Evolutionary conservation across 179 eudicot genomes (phyloP), one percentile per base, ranked within the genome.

Genomic region (Heliamphora pulchella): DNA sequence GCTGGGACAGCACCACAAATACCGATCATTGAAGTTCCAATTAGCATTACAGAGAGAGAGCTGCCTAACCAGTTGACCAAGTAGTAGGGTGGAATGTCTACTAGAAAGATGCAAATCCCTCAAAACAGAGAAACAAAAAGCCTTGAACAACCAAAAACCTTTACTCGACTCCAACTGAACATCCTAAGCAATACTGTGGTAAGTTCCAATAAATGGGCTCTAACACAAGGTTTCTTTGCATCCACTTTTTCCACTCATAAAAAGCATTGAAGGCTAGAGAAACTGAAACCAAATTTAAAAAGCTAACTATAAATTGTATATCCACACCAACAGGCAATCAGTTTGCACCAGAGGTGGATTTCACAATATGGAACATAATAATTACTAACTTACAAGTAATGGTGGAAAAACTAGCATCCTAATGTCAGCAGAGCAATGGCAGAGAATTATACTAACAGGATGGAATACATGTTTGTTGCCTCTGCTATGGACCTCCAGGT

Each of bases 401-500:
- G 57, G 44, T 46, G 20, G 14, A 31, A 54, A 39, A 54, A 54
- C 3, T 31, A 22, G 17, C 13, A 58, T 75, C 3, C 2, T 41
- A 55, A 57, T 2, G 48, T 41, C 22, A 58, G 13, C 20, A 58
- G 51, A 22, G 58, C 8, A 17, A 46, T 58, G 53, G 17, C 53
- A 76, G 31, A 61, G 51, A 79, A 81, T 47, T 64, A 61, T 84
- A 88, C 92, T 89, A 57, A 91, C 92, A 79, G 83, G 83, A 65
- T 84, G 88, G 76, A 79, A 64, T 65, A 82, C 78, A 76, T 82
- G 87, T 81, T 85, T 86, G 81, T 57, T 82, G 81, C 90, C 75
- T 87, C 83, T 87, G 80, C 85, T 83, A 84, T 89, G 92, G 81
- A 89, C 96, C 84, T 90, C 94, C 86, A 93, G 82, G 79, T 93